Base-by-base conservation (phyloP, 2,329 filamentous ascomycete species). In the Ceratocystiopsis sp. region DNA sequence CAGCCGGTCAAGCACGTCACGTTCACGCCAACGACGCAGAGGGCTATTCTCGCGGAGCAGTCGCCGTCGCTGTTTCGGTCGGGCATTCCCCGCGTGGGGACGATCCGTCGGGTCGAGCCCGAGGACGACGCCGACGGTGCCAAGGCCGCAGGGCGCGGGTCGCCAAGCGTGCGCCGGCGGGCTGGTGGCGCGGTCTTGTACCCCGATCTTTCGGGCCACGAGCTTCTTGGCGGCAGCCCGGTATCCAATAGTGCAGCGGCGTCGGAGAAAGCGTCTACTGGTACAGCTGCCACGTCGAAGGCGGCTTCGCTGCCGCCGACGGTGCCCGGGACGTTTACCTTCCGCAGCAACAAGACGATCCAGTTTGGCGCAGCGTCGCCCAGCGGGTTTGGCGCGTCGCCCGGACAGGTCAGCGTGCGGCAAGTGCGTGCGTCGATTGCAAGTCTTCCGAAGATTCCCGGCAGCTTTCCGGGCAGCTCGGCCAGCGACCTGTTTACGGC, bases 1-100 rank as follows among this genome's bases (percentile, higher is more conserved):
- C 82, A 77, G 58, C 56, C 66, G 35, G 58, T 62, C 16, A 93
- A 93, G 63, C 79, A 74, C 44, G 84, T 93, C 34, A 78, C 82
- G 41, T 94, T 93, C 54, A 85, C 81, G 0, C 79, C 78, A 0
- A 77, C 75, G 47, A 78, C 78, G 34, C 71, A 83, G 48, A 61
- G 62, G 16, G 59, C 62, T 10, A 57, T 60, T 0, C 51, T 62
- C 40, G 50, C 55, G 0, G 66, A 71, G 46, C 62, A 67, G 45
- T 72, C 73, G 2, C 74, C 75, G 9, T 75, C 75, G 3, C 69
- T 72, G 4, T 54, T 69, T 49, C 75, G 75, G 53, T 63, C 65
- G 7, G 55, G 57, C 33, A 61, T 68, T 17, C 61, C 67, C 38
- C 64, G 63, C 44, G 63, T 63, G 17, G 59, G 59, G 36, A 29